phyloP scores from a whole-genome alignment of 169 alveolate genomes.

The Cyclospora cayetanensis region DNA sequence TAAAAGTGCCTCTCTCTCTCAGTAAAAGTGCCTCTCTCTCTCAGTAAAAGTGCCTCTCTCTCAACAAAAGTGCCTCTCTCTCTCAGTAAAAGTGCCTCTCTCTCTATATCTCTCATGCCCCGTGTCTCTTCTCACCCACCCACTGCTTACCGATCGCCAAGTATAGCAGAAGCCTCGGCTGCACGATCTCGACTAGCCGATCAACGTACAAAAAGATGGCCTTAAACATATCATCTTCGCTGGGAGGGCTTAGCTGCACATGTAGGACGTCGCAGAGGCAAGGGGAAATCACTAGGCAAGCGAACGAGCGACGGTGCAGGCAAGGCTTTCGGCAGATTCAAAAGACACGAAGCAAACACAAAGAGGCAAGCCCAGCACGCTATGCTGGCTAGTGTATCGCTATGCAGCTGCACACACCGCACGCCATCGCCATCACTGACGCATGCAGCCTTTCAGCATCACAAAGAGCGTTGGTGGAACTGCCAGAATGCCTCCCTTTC shows the following conservation, averaged over 20 bases:
- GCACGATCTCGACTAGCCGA: constrained; percentile 88
- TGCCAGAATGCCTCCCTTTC: too few species aligned
- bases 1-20: too few species aligned
- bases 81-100: too few species aligned
- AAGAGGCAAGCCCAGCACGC: not conserved
- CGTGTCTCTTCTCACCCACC: too few species aligned
- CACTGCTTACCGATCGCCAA: constrained; percentile 93
- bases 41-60: too few species aligned
- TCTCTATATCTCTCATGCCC: not conserved
- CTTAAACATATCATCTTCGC: constrained; percentile 63
- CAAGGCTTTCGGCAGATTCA: not conserved
- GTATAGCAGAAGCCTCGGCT: constrained; percentile 94
- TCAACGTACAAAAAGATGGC: constrained; percentile 55
- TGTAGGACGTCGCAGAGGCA: not conserved
- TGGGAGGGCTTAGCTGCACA: constrained; percentile 9
- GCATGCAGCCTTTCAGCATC: too few species aligned
- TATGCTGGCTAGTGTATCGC: too few species aligned
- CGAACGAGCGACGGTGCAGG: not conserved
- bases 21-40: too few species aligned
- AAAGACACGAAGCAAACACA: not conserved
- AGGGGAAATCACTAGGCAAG: not conserved
- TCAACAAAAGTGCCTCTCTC: too few species aligned
- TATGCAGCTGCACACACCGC: too few species aligned
- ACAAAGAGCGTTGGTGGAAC: too few species aligned
- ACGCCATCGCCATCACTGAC: too few species aligned